Base-by-base conservation (phyloP, 139 green algal genomes). In the Limnomonas spitsbergensis region DNA sequence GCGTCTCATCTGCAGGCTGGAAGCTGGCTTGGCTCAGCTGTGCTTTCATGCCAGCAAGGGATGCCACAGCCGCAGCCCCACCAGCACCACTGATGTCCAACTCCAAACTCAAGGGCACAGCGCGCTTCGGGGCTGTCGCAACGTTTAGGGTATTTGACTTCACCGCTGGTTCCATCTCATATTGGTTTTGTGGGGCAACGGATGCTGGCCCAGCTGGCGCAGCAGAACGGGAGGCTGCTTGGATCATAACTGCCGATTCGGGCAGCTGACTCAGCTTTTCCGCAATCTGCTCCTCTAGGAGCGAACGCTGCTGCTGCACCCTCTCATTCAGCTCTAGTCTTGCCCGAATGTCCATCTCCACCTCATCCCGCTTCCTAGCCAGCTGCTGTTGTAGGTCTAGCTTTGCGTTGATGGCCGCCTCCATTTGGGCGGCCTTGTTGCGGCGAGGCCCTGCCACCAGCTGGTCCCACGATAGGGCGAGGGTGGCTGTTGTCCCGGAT, bases 351-450 rank as follows among this genome's bases (percentile, higher is more conserved):
- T 61, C 47, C 47, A 20, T 20, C 47, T 61, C 47, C 47, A 61
- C 47, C 14, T 61, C 47, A 61, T 61, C 14, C 47, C 47, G 14
- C 14, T 20, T 14, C 47, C 20, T 61, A 29, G 47, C 14, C 14
- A 61, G 47, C 47, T 61, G 47, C 47, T 61, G 14, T 61, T 61
- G 47, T 20, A 61, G 47, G 47, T 61, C 47, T 61, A 61, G 47
- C 47, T 61, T 61, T 14, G 47, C 47, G 20, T 61, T 61, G 47
- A 61, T 61, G 47, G 47, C 47, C 20, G 47, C 47, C 20, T 61
- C 47, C 47, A 61, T 61, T 61, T 61, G 14, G 14, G 47, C 47
- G 14, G 20, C 20, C 47, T 61, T 61, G 20, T 61, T 61, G 47
- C 47, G 47, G 20, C 47, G 47, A 61, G 47, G 47, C 20, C 47